These are phyloP conservation scores for Lachnellula hyalina DNA, from an alignment of 2,329 filamentous ascomycete species.

Conservation along the genomic window DNA sequence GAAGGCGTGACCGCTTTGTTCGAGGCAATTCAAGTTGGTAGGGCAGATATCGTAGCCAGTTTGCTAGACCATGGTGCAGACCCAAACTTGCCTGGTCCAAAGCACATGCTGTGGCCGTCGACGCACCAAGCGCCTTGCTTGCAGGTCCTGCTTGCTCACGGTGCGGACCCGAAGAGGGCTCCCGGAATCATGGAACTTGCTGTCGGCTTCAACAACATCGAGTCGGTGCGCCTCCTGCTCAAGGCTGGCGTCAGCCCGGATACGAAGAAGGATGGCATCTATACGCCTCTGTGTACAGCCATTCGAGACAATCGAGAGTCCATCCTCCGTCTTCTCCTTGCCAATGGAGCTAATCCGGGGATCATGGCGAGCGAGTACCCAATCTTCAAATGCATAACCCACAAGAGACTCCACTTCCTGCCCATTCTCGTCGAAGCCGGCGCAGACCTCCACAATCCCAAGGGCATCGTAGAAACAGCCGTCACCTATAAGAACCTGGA, in stretches of 20 bases:
- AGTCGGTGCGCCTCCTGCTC: slow-evolving; percentile 53
- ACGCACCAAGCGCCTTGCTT: slow-evolving; percentile 54
- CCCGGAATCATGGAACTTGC: slow-evolving; percentile 62
- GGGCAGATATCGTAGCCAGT: slow-evolving; percentile 50
- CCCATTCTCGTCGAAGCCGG: slow-evolving; percentile 55
- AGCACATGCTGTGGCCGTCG: slow-evolving; percentile 64
- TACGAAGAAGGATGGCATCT: slow-evolving; percentile 58
- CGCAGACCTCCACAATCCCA: slow-evolving; percentile 52
- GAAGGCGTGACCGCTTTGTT: slow-evolving; percentile 61
- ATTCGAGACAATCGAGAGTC: slow-evolving; percentile 61
- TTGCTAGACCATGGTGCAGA: slow-evolving; percentile 57
- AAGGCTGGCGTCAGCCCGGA: slow-evolving; percentile 57
- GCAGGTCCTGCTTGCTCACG: slow-evolving; percentile 51
- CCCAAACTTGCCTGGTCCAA: slow-evolving; percentile 63
- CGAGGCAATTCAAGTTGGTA: slow-evolving; percentile 51
- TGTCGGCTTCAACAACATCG: slow-evolving; percentile 57
- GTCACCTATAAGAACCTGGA: slow-evolving; percentile 57
- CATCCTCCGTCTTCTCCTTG: slow-evolving; percentile 54
- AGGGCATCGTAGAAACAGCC: slow-evolving; percentile 61
- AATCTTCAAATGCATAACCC: slow-evolving; percentile 63
- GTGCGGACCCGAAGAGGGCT: slow-evolving; percentile 54
- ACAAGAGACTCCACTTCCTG: slow-evolving; percentile 56
- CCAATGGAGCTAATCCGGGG: slow-evolving; percentile 47
- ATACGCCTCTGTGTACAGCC: slow-evolving; percentile 62
- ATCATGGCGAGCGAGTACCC: slow-evolving; percentile 58